Conservation (phyloP, 2,329 filamentous ascomycete genomes). For the Lecanicillium sp. region DNA sequence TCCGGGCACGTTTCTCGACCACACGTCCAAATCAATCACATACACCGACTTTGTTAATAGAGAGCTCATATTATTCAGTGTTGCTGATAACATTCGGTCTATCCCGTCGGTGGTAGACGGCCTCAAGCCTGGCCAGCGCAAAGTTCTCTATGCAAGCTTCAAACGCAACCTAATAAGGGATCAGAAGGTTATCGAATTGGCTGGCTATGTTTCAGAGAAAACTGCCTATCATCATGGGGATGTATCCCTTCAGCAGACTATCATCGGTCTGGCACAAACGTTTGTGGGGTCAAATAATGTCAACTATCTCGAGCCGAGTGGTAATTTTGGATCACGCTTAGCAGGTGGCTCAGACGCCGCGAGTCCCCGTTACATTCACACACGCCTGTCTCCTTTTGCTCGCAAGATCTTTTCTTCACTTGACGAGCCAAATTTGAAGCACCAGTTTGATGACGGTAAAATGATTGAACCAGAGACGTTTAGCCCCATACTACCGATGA, state of each 20-base stretch:
- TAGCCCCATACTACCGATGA: constrained; percentile 78
- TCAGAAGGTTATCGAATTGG: constrained; percentile 91
- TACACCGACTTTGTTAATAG: constrained; percentile 96
- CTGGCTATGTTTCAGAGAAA: constrained; percentile 82
- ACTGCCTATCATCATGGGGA: constrained; percentile 96
- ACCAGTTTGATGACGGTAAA: constrained; percentile 80
- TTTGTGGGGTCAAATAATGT: constrained; percentile 98
- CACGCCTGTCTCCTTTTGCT: constrained; percentile 86
- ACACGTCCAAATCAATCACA: constrained; percentile 68
- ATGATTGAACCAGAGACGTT: constrained; percentile 85
- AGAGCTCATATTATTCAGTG: constrained; percentile 94
- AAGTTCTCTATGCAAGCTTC: constrained; percentile 90
- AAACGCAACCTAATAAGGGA: constrained; percentile 88
- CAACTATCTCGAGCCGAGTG: constrained; percentile 90
- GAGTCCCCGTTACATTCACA: constrained; percentile 97
- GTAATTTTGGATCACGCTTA: constrained; percentile 94
- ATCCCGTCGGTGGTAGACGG: constrained; percentile 94
- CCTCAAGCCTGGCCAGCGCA: constrained; percentile 92
- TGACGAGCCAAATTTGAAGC: constrained; percentile 79
- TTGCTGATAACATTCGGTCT: constrained; percentile 95
- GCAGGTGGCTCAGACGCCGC: constrained; percentile 87
- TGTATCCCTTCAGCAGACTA: constrained; percentile 87
- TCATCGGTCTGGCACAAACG: constrained; percentile 84
- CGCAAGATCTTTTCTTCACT: constrained; percentile 72
- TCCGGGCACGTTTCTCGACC: constrained; percentile 87